Evolutionary conservation across 768 basidiomycete species (phyloP).

Genomic region (Mycena floridula): DNA sequence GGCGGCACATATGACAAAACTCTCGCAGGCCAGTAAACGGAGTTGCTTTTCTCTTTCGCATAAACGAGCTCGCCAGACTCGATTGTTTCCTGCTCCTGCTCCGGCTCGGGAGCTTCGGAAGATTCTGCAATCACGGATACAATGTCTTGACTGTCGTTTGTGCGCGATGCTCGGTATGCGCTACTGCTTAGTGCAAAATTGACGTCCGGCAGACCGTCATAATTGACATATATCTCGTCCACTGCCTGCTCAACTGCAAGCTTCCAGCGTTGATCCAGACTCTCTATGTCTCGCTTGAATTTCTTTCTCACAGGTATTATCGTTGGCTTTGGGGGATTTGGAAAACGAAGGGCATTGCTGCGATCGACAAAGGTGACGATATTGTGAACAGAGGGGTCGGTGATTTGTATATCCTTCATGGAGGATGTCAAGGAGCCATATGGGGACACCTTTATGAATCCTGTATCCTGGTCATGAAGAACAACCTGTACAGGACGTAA

Average conservation of each 20-base stretch:
- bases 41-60: conserved; percentile 35
- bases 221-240: conserved; percentile 32
- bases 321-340: conserved; percentile 4
- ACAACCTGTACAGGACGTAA: conserved; percentile 4
- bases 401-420: conserved; percentile 23
- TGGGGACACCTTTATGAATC: conserved; percentile 16
- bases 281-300: conserved; percentile 26
- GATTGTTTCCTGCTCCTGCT: conserved; percentile 4
- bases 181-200: conserved; percentile 17
- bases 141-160: conserved; percentile 10
- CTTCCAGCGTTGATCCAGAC: conserved; percentile 37
- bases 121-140: conserved; percentile 1
- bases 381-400: conserved; percentile 29
- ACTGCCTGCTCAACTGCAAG: conserved; percentile 41
- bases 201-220: conserved; percentile 44
- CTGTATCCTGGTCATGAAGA: conserved; percentile 17
- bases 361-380: conserved; percentile 31
- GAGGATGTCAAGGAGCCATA: conserved; percentile 16
- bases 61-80: conserved; percentile 3
- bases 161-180: conserved; percentile 3
- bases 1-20: no score
- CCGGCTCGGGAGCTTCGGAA: conserved; percentile 8
- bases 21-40: conserved; percentile 46
- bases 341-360: conserved; percentile 22
- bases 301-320: conserved; percentile 39